Base-by-base conservation (phyloP, 805 yeast genomes). In the Starmera caribaea region DNA sequence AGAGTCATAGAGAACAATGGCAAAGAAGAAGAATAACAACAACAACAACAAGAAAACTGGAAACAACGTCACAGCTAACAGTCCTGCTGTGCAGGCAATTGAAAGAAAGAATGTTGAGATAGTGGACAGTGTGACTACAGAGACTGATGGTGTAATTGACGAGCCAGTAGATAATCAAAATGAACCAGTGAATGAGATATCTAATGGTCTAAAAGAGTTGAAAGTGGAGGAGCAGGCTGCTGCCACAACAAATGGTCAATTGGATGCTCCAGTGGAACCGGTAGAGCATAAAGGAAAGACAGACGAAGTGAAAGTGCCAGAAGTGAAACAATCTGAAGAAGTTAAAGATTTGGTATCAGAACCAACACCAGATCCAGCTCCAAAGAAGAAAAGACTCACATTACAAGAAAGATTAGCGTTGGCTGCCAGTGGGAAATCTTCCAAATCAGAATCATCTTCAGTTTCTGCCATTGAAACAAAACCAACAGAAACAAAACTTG, bases 351-450 rank as follows among this genome's bases (percentile, higher is more conserved):
- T 9, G 9, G 8, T 9, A 21, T 9, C 26, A 21, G 26, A 21
- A 9, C 26, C 26, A 21, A 9, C 24, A 5, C 24, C 7, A 21
- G 24, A 4, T 21, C 24, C 24, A 21, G 24, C 26, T 21, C 26
- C 26, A 21, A 21, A 21, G 27, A 69, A 67, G 47, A 81, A 81
- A 55, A 68, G 89, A 45, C 62, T 85, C 15, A 79, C 95, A 0
- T 66, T 90, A 48, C 94, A 86, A 51, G 96, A 89, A 51, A 68
- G 97, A 44, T 66, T 89, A 38, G 94, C 92, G 2, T 59, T 78
- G 45, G 96, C 96, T 1, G 87, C 95, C 7, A 51, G 60, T 34
- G 62, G 62, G 31, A 38, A 58, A 48, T 42, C 55, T 37, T 51
- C 51, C 44, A 46, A 40, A 57, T 50, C 40, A 13, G 38, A 38